phyloP scores from a whole-genome alignment of 2,329 filamentous ascomycete genomes.

The Capronia americana region DNA sequence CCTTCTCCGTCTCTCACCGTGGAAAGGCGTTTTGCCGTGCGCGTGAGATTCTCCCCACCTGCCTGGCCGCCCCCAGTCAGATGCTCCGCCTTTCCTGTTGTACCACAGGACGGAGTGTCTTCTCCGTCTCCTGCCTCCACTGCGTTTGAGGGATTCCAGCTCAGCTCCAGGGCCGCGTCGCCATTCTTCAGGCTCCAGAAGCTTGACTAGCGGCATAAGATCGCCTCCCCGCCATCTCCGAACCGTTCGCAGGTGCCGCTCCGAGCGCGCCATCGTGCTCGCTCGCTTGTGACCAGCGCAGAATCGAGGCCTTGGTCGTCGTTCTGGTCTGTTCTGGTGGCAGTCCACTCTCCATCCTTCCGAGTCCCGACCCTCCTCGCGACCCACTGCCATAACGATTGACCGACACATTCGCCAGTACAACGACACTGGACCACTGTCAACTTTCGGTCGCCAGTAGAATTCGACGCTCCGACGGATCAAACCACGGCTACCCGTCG shows the following conservation, averaged over 20 bases:
- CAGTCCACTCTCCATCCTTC: neutral
- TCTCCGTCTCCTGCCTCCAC: neutral
- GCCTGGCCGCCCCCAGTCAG: neutral
- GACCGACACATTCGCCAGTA: constrained; percentile 10
- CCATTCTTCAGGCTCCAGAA: constrained; percentile 4
- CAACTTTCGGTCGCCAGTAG: constrained; percentile 14
- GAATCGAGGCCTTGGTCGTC: too few species aligned
- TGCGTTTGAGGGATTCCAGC: neutral
- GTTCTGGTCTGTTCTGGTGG: constrained; percentile 11
- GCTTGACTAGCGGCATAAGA: constrained; percentile 8
- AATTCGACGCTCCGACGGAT: neutral
- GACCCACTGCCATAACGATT: neutral
- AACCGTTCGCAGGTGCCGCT: constrained; percentile 5
- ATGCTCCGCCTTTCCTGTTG: neutral
- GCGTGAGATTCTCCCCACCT: constrained; percentile 2
- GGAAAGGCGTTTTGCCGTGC: neutral
- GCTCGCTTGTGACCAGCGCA: constrained; percentile 5
- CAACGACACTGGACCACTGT: constrained; percentile 3
- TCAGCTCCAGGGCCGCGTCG: neutral
- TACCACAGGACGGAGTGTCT: neutral
- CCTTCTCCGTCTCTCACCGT: constrained; percentile 4
- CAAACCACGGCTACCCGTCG: constrained; percentile 2
- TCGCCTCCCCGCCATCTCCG: constrained; percentile 24
- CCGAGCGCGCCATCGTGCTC: neutral
- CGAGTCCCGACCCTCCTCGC: neutral